A percentile compares a stretch with the other conserved stretches of the same genome.
Conservation (phyloP, 2,329 filamentous ascomycete species). For the Aphanocladium album region DNA sequence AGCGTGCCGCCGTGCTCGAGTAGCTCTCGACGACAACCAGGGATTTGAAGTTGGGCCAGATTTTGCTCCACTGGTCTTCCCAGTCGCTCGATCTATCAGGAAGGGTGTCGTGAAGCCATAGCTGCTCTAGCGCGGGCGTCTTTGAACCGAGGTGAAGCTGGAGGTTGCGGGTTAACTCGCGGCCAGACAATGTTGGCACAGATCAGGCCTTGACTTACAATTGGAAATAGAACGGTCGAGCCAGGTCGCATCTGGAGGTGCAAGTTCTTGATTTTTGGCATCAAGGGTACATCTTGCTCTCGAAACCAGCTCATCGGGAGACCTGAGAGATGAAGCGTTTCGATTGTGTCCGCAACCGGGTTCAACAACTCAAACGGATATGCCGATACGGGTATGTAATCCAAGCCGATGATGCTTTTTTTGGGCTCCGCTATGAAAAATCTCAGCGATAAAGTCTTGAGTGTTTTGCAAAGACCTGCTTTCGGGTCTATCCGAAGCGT, state of each 20-base stretch:
- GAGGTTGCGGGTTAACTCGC: constrained; percentile 6
- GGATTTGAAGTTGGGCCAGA: constrained; percentile 28
- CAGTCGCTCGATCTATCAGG: constrained; percentile 15
- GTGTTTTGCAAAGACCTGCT: constrained; percentile 10
- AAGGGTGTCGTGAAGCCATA: constrained; percentile 26
- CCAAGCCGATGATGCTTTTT: constrained; percentile 1
- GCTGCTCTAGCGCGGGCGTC: constrained; percentile 28
- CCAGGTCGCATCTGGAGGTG: constrained; percentile 20
- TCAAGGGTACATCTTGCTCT: constrained; percentile 13
- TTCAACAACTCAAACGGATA: constrained; percentile 5
- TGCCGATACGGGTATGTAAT: not conserved
- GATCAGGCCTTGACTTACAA: constrained; percentile 16
- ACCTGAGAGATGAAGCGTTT: constrained; percentile 21
- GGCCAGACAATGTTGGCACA: not conserved
- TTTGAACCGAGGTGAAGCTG: constrained; percentile 24
- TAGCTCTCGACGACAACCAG: constrained; percentile 21
- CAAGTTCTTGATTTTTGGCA: constrained; percentile 27
- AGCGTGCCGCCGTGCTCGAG: constrained; percentile 14
- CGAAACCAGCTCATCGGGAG: constrained; percentile 19
- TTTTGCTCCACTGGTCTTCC: constrained; percentile 16
- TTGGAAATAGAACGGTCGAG: constrained; percentile 14
- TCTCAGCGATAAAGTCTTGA: constrained; percentile 2
- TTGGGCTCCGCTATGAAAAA: not conserved
- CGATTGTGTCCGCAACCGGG: constrained; percentile 20
- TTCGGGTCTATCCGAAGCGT: not conserved